Evolutionary conservation across 495 filamentous ascomycete species (phyloP).

Genomic region (Hypoxylon trugodes): DNA sequence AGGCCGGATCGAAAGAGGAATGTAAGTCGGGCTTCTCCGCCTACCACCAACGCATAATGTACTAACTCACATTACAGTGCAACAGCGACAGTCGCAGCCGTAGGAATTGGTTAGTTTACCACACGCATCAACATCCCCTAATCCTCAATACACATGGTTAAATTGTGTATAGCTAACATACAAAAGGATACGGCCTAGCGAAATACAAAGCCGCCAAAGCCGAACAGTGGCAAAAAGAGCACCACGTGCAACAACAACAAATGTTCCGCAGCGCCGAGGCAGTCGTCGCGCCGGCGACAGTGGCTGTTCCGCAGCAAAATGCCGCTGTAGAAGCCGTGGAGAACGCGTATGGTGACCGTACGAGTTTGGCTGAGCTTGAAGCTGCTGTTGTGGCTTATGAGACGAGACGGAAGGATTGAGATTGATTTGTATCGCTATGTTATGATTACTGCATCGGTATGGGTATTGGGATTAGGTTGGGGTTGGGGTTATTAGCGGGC

Average conservation of each 20-base stretch:
- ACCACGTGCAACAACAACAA: slow-evolving; percentile 27
- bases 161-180: not conserved
- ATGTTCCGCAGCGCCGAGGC: slow-evolving; percentile 31
- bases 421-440: not conserved
- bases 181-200: slow-evolving; percentile 48
- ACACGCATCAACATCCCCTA: not conserved
- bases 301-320: slow-evolving; percentile 31
- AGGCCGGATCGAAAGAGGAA: slow-evolving; percentile 45
- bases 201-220: slow-evolving; percentile 44
- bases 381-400: slow-evolving; percentile 66
- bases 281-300: slow-evolving; percentile 26
- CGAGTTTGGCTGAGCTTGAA: slow-evolving; percentile 64
- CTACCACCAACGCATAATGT: not conserved
- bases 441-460: slow-evolving; percentile 2
- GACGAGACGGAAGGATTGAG: slow-evolving; percentile 42
- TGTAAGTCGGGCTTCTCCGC: slow-evolving; percentile 37
- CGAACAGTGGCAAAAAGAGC: slow-evolving; percentile 32
- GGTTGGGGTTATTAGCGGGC: too few species aligned
- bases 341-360: slow-evolving; percentile 69
- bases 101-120: slow-evolving; percentile 46
- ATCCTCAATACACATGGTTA: not conserved
- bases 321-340: slow-evolving; percentile 43
- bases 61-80: slow-evolving; percentile 40
- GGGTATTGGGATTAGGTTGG: too few species aligned
- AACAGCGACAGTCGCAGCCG: slow-evolving; percentile 49